Conservation (phyloP, 768 basidiomycete genomes). For the Termitomyces sp. region DNA sequence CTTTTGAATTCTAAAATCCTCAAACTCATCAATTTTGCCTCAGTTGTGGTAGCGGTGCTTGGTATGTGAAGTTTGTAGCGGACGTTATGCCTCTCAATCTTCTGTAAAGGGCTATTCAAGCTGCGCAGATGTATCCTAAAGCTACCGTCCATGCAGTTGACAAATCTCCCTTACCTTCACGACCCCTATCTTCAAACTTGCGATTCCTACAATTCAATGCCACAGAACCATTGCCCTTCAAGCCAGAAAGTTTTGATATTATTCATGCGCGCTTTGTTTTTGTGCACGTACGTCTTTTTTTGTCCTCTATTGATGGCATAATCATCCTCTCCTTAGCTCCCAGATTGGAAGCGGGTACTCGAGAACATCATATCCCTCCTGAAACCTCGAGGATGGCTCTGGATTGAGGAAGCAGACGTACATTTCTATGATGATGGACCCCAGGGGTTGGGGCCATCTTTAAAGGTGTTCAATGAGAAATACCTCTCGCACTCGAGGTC, state of each 20-base stretch:
- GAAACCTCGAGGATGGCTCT: conserved; percentile 7
- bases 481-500: neutral
- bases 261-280: too few species aligned
- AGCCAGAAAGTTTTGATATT: neutral
- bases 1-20: neutral
- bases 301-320: neutral
- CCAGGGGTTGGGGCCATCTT: neutral
- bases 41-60: too few species aligned
- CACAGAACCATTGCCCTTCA: neutral
- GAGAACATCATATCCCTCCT: neutral
- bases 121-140: conserved; percentile 3
- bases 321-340: neutral
- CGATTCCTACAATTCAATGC: neutral
- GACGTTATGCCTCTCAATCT: neutral
- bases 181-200: neutral
- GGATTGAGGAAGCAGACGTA: neutral
- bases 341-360: neutral
- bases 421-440: neutral
- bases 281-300: neutral
- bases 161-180: neutral
- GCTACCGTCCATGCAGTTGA: too few species aligned
- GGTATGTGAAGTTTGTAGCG: neutral
- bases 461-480: neutral
- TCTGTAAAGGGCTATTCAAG: too few species aligned
- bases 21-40: neutral